Base-by-base conservation (phyloP, 2,329 filamentous ascomycete species). In the Spiromastix sp. region DNA sequence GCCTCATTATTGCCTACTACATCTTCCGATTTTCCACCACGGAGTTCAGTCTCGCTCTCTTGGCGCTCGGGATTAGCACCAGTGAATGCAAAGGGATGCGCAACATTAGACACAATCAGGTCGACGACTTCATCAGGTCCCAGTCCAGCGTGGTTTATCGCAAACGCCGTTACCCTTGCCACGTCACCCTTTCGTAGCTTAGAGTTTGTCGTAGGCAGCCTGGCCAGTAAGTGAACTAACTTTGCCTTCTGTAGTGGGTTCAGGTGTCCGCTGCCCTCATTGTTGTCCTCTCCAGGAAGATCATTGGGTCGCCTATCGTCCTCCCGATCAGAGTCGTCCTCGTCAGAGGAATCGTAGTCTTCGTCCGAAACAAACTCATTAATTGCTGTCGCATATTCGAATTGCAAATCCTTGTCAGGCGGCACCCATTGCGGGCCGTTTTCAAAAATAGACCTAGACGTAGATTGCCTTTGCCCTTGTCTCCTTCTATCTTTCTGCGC, bases 101-200 rank as follows among this genome's bases (percentile, higher is more conserved):
- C 70, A 21, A 96, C 70, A 49, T 98, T 96, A 1, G 77, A 71
- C 0, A 93, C 73, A 24, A 96, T 78, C 60, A 93, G 75, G 32
- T 89, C 75, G n/a, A 93, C 86, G 22, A 95, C 80, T 61, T 96
- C 91, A 44, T 93, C 83, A 9, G 85, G 82, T 11, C 87, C 91
- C 13, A 77, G 72, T 25, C 81, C 84, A 2, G 86, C 83, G 54
- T 96, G 85, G 2, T 79, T 80, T 37, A 96, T 85, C 9, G 87
- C 87, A 59, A 96, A 95, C 3, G 81, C 74, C 1, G 87, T 89
- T 2, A 95, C 70, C 4, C 86, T 74, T 1, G 85, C 87, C 30
- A 96, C 75, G 50, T 96, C 85, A 2, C 85, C 86, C 50, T 85
- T 85, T 18, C 84, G 74, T 17, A 95, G 67, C 45, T 74, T 81